Evolutionary conservation across 805 yeast genomes (phyloP).

Genomic region (Wickerhamomyces sydowiorum): DNA sequence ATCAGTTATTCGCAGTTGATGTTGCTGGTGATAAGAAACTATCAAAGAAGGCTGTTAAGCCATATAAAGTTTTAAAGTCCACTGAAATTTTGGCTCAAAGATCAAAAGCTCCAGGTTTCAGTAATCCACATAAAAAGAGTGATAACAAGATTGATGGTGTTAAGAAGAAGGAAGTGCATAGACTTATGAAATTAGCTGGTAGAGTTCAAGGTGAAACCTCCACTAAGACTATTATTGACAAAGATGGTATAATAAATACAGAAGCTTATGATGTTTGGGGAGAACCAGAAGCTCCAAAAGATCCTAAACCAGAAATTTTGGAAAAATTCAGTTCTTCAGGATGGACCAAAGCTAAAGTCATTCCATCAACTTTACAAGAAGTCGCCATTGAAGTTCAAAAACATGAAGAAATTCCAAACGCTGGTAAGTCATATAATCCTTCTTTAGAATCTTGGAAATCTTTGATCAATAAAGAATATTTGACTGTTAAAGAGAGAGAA

Average conservation of each 20-base stretch:
- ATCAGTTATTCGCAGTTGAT: conserved; percentile 59
- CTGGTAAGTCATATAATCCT: conserved; percentile 93
- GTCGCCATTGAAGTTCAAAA: conserved; percentile 50
- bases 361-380: conserved; percentile 49
- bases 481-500: conserved; percentile 60
- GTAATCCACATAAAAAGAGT: conserved; percentile 32
- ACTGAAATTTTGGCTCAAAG: conserved; percentile 54
- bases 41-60: conserved; percentile 33
- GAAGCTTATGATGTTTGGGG: conserved; percentile 71
- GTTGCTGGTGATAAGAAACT: conserved; percentile 52
- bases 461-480: conserved; percentile 62
- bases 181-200: conserved; percentile 74
- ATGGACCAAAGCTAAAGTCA: conserved; percentile 44
- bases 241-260: conserved; percentile 56
- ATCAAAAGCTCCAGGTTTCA: conserved; percentile 71
- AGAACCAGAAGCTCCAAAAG: conserved; percentile 19
- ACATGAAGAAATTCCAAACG: conserved; percentile 56
- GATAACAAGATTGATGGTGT: conserved; percentile 52
- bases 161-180: conserved; percentile 52
- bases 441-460: conserved; percentile 75
- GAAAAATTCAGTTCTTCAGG: conserved; percentile 34
- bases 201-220: conserved; percentile 50
- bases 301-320: conserved; percentile 33
- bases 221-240: conserved; percentile 46
- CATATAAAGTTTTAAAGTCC: conserved; percentile 31